These are phyloP conservation scores for Eucalyptus victrix DNA, from an alignment of 345 rosid genomes.

Conservation along the genomic window DNA sequence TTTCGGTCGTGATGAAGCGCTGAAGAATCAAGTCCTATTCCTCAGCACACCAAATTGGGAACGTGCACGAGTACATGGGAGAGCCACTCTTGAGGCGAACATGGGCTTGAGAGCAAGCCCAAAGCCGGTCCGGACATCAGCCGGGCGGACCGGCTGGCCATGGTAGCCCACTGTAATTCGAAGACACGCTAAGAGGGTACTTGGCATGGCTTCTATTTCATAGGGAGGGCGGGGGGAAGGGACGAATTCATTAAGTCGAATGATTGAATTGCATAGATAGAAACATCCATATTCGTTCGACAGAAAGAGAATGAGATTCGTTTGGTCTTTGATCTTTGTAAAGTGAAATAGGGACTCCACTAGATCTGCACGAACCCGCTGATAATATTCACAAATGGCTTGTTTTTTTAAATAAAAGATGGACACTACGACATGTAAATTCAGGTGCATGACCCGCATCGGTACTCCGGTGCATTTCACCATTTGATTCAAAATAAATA, in stretches of 20 bases:
- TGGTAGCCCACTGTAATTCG: neutral
- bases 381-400: no score
- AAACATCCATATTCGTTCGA: no score
- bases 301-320: no score
- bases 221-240: neutral
- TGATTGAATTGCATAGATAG: neutral
- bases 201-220: neutral
- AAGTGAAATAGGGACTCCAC: no score
- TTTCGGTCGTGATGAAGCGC: neutral
- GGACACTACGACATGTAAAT: no score
- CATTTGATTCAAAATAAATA: no score
- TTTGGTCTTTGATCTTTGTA: no score
- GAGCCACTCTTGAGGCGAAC: neutral
- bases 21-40: neutral
- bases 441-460: rapidly evolving
- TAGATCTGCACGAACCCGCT: no score
- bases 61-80: neutral
- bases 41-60: neutral
- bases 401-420: no score
- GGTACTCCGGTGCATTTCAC: no score
- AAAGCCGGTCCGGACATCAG: neutral
- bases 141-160: neutral
- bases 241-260: no score
- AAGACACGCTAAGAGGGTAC: neutral
- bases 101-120: neutral